phyloP scores from a whole-genome alignment of 441 rosid genomes.

The Lagerstroemia fauriei region DNA sequence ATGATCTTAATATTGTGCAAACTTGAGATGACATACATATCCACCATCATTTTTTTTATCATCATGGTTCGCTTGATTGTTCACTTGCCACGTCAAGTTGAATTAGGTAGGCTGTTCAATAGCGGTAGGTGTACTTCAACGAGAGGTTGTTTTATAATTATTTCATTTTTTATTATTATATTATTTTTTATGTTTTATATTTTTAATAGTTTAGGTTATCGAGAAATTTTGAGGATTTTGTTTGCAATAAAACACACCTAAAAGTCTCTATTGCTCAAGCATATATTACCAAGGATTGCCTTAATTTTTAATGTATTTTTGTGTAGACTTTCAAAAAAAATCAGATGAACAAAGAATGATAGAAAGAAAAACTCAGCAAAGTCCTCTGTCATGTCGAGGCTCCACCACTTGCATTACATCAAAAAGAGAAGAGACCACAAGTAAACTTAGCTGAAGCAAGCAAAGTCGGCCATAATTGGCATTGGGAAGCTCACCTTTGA shows the following conservation, averaged over 20 bases:
- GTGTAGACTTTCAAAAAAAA: constrained; percentile 15
- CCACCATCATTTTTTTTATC: background rate
- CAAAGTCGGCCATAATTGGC: too few species aligned
- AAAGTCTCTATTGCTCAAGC: constrained; percentile 26
- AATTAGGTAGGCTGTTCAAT: background rate
- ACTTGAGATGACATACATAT: constrained; percentile 8
- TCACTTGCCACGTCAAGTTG: background rate
- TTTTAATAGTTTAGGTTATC: background rate
- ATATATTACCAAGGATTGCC: constrained; percentile 18
- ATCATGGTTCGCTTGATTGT: background rate
- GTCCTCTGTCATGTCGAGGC: too few species aligned
- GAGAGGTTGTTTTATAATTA: background rate
- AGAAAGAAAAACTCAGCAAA: too few species aligned
- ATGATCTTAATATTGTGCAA: background rate
- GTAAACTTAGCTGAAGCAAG: too few species aligned
- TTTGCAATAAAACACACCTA: constrained; percentile 12
- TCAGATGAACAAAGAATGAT: background rate
- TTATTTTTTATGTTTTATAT: too few species aligned
- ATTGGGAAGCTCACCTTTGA: too few species aligned
- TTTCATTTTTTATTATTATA: too few species aligned
- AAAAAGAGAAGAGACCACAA: too few species aligned
- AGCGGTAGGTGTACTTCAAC: background rate
- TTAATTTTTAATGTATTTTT: constrained; percentile 17
- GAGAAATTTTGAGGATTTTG: background rate
- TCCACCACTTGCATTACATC: too few species aligned